Evolutionary conservation across 345 rosid species (phyloP).

Genomic region (Capsella bursapastoris): DNA sequence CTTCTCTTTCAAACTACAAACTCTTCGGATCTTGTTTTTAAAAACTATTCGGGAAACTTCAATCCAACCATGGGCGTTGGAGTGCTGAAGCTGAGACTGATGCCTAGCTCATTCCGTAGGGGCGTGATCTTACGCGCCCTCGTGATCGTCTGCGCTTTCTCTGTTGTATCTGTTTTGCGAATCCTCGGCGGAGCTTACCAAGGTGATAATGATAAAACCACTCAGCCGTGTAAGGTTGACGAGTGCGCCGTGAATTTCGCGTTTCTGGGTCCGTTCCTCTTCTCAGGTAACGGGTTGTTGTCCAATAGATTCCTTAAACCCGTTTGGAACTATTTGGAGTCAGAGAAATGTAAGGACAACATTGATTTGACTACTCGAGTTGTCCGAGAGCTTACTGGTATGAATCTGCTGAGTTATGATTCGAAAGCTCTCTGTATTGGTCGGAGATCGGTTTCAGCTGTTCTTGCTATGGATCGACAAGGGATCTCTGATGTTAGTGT

Average conservation of each 20-base stretch:
- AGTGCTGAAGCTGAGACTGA: slow-evolving; percentile 51
- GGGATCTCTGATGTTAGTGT: slow-evolving; percentile 62
- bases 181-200: slow-evolving; percentile 48
- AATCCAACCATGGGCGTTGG: slow-evolving; percentile 54
- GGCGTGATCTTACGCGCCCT: slow-evolving; percentile 69
- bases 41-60: background rate
- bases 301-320: slow-evolving; percentile 52
- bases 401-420: slow-evolving; percentile 52
- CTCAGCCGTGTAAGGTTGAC: slow-evolving; percentile 35
- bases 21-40: slow-evolving; percentile 20
- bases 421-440: slow-evolving; percentile 80
- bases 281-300: slow-evolving; percentile 43
- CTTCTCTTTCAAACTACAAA: slow-evolving; percentile 35
- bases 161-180: slow-evolving; percentile 62
- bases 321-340: slow-evolving; percentile 52
- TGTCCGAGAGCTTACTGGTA: slow-evolving; percentile 57
- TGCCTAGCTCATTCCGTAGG: slow-evolving; percentile 57
- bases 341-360: slow-evolving; percentile 53
- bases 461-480: slow-evolving; percentile 56
- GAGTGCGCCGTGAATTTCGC: slow-evolving; percentile 53
- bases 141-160: slow-evolving; percentile 55
- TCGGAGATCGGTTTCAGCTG: slow-evolving; percentile 62
- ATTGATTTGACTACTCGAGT: slow-evolving; percentile 55
- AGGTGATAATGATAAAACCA: slow-evolving; percentile 36
- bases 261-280: slow-evolving; percentile 40